Percentiles rank a stretch among this genome's conserved stretches.
phyloP scores from a whole-genome alignment of 257 asterid species.

The Scutellaria barbata region DNA sequence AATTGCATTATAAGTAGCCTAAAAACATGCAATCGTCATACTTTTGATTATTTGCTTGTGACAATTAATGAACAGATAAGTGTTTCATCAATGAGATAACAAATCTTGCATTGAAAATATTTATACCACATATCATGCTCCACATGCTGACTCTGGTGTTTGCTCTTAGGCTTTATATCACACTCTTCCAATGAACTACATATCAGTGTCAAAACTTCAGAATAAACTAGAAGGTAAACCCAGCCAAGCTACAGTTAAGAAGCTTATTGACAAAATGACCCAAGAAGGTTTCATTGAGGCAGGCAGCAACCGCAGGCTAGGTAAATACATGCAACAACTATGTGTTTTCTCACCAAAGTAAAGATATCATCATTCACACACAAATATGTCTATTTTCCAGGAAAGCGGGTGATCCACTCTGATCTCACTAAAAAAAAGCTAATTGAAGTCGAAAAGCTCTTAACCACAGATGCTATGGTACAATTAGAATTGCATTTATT shows the following conservation, averaged over 20 bases:
- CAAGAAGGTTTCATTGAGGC: constrained; percentile 84
- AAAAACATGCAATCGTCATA: background rate
- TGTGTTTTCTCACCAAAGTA: constrained; percentile 7
- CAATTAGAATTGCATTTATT: constrained; percentile 5
- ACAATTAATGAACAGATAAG: background rate
- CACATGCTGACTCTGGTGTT: constrained; percentile 17
- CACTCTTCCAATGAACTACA: constrained; percentile 84
- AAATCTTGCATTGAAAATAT: constrained; percentile 6
- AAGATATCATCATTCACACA: constrained; percentile 18
- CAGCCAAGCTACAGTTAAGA: constrained; percentile 61
- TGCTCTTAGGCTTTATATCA: constrained; percentile 79
- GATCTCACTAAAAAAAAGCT: constrained; percentile 73
- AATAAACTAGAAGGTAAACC: constrained; percentile 78
- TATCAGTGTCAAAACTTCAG: constrained; percentile 74
- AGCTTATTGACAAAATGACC: constrained; percentile 84
- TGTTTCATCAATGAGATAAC: constrained; percentile 3
- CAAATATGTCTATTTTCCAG: constrained; percentile 45
- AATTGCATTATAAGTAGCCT: background rate
- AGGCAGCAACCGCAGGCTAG: constrained; percentile 74
- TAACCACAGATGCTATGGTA: constrained; percentile 67
- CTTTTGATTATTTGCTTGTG: background rate
- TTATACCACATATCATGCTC: constrained; percentile 13
- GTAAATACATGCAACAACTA: constrained; percentile 40
- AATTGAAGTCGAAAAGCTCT: constrained; percentile 66
- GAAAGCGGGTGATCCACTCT: constrained; percentile 92